These are phyloP conservation scores for Zoysia matrella DNA, from an alignment of 202 grass and related monocot species.

Conservation along the genomic window DNA sequence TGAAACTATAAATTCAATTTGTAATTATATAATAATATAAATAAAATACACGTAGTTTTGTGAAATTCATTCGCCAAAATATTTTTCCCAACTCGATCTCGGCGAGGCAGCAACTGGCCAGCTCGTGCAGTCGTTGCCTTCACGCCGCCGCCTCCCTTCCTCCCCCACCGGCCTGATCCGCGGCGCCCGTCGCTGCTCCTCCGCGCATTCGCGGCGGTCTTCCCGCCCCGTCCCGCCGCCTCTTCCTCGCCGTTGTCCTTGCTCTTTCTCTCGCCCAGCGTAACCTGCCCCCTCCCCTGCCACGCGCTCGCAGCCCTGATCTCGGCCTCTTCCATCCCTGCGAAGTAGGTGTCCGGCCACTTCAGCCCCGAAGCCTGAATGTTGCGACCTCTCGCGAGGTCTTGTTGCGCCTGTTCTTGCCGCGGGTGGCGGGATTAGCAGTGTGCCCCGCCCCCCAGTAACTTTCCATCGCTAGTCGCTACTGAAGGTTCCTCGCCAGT, in stretches of 20 bases:
- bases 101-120: background rate
- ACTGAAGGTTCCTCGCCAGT: constrained; percentile 3
- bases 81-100: background rate
- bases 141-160: background rate
- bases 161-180: background rate
- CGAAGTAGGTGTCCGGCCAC: background rate
- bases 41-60: too few relatives aligned
- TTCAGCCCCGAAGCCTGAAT: background rate
- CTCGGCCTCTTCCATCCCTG: background rate
- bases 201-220: background rate
- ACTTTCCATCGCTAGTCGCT: background rate
- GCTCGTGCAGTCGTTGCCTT: background rate
- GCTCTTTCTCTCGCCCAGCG: background rate
- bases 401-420: too few relatives aligned
- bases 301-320: background rate
- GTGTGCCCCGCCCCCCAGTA: background rate
- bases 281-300: background rate
- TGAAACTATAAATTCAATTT: too few relatives aligned
- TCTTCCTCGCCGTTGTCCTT: background rate
- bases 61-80: background rate
- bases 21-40: too few relatives aligned
- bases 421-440: too few relatives aligned
- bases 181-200: background rate
- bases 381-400: background rate
- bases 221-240: background rate